Base-by-base conservation (phyloP, 108 stramenopile genomes). In the Nitzschia palea region DNA sequence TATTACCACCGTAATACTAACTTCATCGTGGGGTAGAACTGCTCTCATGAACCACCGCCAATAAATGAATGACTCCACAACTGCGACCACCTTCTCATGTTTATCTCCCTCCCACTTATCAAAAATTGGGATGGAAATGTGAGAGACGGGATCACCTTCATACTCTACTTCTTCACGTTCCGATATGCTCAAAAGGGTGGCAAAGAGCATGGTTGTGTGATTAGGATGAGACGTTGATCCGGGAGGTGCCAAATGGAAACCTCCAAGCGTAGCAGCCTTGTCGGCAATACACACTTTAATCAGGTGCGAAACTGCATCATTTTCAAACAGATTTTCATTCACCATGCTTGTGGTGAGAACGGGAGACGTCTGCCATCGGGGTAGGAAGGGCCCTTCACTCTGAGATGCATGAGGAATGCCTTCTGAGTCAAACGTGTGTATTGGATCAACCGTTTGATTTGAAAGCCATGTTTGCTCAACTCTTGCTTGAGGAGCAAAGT, bases 1-100 rank as follows among this genome's bases (percentile, higher is more conserved):
- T 0, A 85, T 33, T 20, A 85, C 84, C 45, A 78, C 81, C 35
- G 74, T 37, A 68, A 85, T 77, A 1, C 84, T 81, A 27, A 72
- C 78, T 62, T 79, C 62, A 44, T 72, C 67, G n/a, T 68, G 52
- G 1, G 80, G 81, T 0, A 84, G 60, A 36, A 81, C 76, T 0
- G 27, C 45, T n/a, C 32, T 34, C 26, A 84, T 54, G 27, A 81
- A 29, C 10, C 58, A 65, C 37, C 76, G 72, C 80, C 80, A 81
- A 26, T 59, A 71, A 56, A 81, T 74, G n/a, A n/a, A n/a, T n/a
- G 78, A 67, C 18, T 52, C 52, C 12, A 83, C 55, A 23, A 73
- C 60, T 6, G 80, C 85, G 9, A 79, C 78, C 0, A 78, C 73
- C 0, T n/a, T 37, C 0, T n/a, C n/a, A n/a, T 45, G 36, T 14